Evolutionary conservation across 805 yeast species (phyloP).

Genomic region (Yamadazyma ubonensis): DNA sequence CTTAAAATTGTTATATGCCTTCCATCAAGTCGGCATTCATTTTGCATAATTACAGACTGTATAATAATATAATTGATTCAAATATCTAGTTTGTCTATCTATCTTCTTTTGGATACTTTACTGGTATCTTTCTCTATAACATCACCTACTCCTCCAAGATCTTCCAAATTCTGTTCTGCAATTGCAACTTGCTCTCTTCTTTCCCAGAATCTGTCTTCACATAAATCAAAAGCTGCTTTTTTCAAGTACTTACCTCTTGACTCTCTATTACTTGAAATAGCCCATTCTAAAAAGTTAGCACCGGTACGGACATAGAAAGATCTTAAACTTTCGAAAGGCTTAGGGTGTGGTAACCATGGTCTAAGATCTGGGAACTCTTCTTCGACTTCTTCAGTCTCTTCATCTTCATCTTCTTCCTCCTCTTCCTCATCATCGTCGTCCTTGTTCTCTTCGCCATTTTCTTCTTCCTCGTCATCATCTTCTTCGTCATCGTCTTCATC

Average conservation of each 20-base stretch:
- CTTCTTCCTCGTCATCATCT: constrained; percentile 57
- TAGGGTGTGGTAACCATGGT: constrained; percentile 98
- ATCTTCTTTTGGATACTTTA: constrained; percentile 55
- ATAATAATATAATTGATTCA: not conserved
- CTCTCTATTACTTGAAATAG: constrained; percentile 79
- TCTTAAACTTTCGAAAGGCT: constrained; percentile 82
- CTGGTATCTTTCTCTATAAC: constrained; percentile 72
- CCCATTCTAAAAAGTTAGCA: constrained; percentile 87
- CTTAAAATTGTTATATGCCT: constrained; percentile 79
- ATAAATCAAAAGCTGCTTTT: constrained; percentile 82
- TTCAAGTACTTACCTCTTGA: constrained; percentile 89
- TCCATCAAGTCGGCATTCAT: constrained; percentile 96
- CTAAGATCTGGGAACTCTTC: constrained; percentile 83
- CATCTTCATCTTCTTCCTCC: constrained; percentile 54
- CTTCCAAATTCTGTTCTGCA: constrained; percentile 87
- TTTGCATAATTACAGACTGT: constrained; percentile 57
- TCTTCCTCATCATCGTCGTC: constrained; percentile 39
- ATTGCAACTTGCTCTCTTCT: constrained; percentile 89
- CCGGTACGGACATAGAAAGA: constrained; percentile 86
- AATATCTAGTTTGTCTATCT: constrained; percentile 8
- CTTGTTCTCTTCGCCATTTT: constrained; percentile 44
- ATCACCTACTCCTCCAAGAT: constrained; percentile 86
- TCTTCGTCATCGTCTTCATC: constrained; percentile 57
- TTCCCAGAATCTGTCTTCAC: constrained; percentile 98
- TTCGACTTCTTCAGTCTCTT: constrained; percentile 62